These are phyloP conservation scores for Sparassis latifolia DNA, from an alignment of 1,284 basidiomycete genomes.

Conservation along the genomic window DNA sequence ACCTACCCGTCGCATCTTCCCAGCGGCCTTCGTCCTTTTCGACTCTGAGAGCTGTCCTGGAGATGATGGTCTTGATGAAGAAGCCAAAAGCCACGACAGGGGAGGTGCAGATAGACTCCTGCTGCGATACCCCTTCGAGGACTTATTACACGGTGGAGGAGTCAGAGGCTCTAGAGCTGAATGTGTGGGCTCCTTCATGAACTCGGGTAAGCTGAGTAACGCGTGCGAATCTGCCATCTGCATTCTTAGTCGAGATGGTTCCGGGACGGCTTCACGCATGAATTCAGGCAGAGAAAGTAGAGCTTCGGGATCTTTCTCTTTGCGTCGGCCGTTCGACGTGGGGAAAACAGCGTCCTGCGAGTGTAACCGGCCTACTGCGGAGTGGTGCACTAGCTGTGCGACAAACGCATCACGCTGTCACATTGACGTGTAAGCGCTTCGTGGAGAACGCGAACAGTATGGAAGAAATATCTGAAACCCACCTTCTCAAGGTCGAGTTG, in stretches of 20 bases:
- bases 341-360: constrained; percentile 58
- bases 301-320: constrained; percentile 49
- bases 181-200: constrained; percentile 38
- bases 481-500: constrained; percentile 59
- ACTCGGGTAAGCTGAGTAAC: constrained; percentile 55
- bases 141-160: constrained; percentile 18
- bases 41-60: constrained; percentile 10
- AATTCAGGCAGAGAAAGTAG: constrained; percentile 59
- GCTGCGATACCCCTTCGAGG: constrained; percentile 32
- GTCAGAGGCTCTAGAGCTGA: constrained; percentile 23
- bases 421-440: background rate
- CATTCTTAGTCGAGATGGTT: constrained; percentile 20
- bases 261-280: constrained; percentile 49
- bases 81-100: constrained; percentile 53
- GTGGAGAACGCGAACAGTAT: background rate
- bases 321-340: constrained; percentile 10
- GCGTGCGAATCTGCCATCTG: constrained; percentile 38
- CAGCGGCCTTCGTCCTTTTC: constrained; percentile 11
- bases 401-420: constrained; percentile 63
- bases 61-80: constrained; percentile 18
- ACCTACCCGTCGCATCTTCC: constrained; percentile 20
- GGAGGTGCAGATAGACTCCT: constrained; percentile 71
- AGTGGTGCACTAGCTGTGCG: constrained; percentile 61
- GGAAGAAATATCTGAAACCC: constrained; percentile 7
- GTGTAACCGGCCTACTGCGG: constrained; percentile 59